Evolutionary conservation across 768 basidiomycete species (phyloP).

Genomic region (Mycena olivaceomarginata): DNA sequence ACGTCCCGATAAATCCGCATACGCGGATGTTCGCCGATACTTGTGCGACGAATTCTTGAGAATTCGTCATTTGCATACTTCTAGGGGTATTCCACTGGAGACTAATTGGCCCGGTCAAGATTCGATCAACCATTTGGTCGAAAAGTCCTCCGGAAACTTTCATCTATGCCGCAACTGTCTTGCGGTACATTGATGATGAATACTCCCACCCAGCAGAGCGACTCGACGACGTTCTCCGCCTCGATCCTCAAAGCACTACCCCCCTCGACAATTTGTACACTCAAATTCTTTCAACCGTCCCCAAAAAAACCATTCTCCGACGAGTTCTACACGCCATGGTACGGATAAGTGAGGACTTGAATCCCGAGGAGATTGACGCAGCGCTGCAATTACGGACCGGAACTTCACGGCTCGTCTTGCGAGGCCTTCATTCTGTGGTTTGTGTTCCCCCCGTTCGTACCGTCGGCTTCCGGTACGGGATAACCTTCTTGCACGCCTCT

Average conservation of each 20-base stretch:
- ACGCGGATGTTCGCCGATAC: slow-evolving; percentile 11
- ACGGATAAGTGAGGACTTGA: neutral
- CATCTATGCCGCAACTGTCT: slow-evolving; percentile 25
- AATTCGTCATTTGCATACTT: neutral
- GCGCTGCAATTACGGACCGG: slow-evolving; percentile 9
- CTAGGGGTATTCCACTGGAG: slow-evolving; percentile 7
- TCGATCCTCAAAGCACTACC: slow-evolving; percentile 21
- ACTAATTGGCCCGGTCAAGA: slow-evolving; percentile 14
- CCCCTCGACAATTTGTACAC: slow-evolving; percentile 34
- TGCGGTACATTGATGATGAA: slow-evolving; percentile 32
- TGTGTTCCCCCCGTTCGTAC: neutral
- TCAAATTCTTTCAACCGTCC: slow-evolving; percentile 11
- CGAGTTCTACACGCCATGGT: slow-evolving; percentile 17
- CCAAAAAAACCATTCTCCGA: neutral
- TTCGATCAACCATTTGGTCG: slow-evolving; percentile 14
- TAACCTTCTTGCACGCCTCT: slow-evolving; percentile 6
- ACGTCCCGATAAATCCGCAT: neutral
- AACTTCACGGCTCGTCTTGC: slow-evolving; percentile 16
- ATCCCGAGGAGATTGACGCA: slow-evolving; percentile 28
- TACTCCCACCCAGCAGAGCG: slow-evolving; percentile 27
- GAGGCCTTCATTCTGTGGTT: slow-evolving; percentile 21
- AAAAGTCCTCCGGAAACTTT: slow-evolving; percentile 33
- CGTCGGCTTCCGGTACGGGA: neutral
- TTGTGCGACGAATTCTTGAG: slow-evolving; percentile 1
- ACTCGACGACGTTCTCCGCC: slow-evolving; percentile 15